phyloP scores from a whole-genome alignment of 1,284 basidiomycete species.

The Cryptococcus sp. region DNA sequence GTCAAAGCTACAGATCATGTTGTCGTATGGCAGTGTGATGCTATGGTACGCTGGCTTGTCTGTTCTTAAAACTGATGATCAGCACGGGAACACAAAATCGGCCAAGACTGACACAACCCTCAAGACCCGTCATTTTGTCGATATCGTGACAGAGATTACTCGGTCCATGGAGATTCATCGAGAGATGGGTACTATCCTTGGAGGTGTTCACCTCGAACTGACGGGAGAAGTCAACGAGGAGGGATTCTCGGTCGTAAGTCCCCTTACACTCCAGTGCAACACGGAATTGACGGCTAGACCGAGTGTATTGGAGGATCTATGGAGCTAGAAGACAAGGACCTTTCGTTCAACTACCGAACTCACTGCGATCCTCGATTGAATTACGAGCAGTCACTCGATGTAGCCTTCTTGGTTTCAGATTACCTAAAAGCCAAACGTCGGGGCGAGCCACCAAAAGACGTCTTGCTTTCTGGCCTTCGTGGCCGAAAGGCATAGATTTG shows the following conservation, averaged over 20 bases:
- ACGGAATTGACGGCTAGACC: conserved; percentile 33
- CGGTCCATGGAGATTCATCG: conserved; percentile 76
- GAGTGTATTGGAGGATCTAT: conserved; percentile 58
- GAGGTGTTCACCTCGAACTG: conserved; percentile 95
- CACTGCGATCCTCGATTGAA: conserved; percentile 53
- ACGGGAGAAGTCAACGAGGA: conserved; percentile 92
- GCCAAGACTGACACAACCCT: conserved; percentile 59
- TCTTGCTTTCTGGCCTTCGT: conserved; percentile 27
- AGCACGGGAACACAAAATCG: conserved; percentile 59
- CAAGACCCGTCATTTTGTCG: conserved; percentile 86
- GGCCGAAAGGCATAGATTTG: conserved; percentile 8
- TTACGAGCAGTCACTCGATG: conserved; percentile 55
- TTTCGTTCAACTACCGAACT: conserved; percentile 53
- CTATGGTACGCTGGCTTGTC: conserved; percentile 58
- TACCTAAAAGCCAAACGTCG: conserved; percentile 44
- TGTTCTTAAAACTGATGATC: not conserved
- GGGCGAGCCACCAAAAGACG: conserved; percentile 39
- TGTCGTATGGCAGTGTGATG: conserved; percentile 92
- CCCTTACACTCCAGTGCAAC: not conserved
- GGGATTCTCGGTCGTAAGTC: conserved; percentile 71
- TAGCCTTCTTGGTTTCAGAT: conserved; percentile 51
- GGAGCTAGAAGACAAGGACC: conserved; percentile 54
- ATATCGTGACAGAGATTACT: conserved; percentile 84
- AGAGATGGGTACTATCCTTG: conserved; percentile 65
- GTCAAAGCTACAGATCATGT: conserved; percentile 77